phyloP scores from a whole-genome alignment of 495 filamentous ascomycete genomes.

The Clavariopsis aquatica region DNA sequence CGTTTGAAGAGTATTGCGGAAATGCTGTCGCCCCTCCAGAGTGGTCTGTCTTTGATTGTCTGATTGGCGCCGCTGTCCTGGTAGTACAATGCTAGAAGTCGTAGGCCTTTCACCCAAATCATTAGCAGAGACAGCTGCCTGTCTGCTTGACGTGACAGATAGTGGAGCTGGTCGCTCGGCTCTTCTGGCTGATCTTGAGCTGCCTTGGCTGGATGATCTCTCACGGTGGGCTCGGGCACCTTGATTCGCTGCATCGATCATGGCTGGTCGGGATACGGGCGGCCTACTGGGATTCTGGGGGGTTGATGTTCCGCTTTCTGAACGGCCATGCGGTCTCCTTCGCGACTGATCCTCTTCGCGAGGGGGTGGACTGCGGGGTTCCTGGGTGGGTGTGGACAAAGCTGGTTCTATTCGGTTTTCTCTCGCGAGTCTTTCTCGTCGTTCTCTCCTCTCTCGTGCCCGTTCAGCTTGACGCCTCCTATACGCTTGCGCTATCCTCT shows the following conservation, averaged over 20 bases:
- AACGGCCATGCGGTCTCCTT: slow-evolving; percentile 31
- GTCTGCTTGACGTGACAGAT: slow-evolving; percentile 36
- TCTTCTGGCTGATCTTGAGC: slow-evolving; percentile 34
- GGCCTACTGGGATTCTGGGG: slow-evolving; percentile 46
- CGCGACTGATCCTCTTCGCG: slow-evolving; percentile 27
- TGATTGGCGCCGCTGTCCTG: slow-evolving; percentile 35
- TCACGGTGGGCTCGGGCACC: slow-evolving; percentile 48
- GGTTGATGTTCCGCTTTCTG: slow-evolving; percentile 32
- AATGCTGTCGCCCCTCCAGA: slow-evolving; percentile 46
- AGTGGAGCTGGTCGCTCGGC: slow-evolving; percentile 17
- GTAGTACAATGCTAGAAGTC: slow-evolving; percentile 38
- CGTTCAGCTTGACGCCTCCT: slow-evolving; percentile 65
- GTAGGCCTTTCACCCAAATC: slow-evolving; percentile 56
- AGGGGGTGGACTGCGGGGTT: slow-evolving; percentile 22
- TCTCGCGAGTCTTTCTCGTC: slow-evolving; percentile 49
- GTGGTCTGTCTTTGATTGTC: slow-evolving; percentile 51
- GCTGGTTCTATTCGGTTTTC: slow-evolving; percentile 23
- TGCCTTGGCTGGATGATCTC: slow-evolving; percentile 56
- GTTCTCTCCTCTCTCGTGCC: slow-evolving; percentile 37
- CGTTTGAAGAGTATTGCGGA: slow-evolving; percentile 26
- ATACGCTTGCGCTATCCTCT: slow-evolving; percentile 85
- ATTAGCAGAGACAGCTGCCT: slow-evolving; percentile 58
- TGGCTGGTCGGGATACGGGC: slow-evolving; percentile 58
- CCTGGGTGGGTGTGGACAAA: slow-evolving; percentile 12
- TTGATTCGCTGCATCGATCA: slow-evolving; percentile 53